Base-by-base conservation (phyloP, 1,284 basidiomycete genomes). In the Trichosporon sp. region DNA sequence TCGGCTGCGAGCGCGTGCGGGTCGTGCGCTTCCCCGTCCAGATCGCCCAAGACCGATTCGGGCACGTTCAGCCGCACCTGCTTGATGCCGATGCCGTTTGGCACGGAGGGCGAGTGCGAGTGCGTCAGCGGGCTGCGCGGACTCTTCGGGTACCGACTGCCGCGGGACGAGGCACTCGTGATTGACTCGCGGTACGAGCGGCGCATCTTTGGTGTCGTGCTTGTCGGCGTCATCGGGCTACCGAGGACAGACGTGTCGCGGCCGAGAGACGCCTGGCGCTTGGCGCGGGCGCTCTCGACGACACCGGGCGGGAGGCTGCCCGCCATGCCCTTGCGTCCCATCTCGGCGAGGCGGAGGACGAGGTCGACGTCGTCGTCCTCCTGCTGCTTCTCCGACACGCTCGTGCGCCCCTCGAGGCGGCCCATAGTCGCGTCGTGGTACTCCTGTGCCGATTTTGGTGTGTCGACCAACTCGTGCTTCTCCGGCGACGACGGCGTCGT, bases 301-400 rank as follows among this genome's bases (percentile, higher is more conserved):
- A 63, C 31, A 32, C 59, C 59, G 4, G 59, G 59, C 32, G 59
- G 59, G 12, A 63, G 59, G 16, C 31, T n/a, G 59, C 59, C 59
- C 1, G 31, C 31, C 59, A 63, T 63, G 59, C 59, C 59, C 59
- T 63, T 63, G 59, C 59, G 59, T 11, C 59, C 59, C 59, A 63
- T 63, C 59, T 63, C 59, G 59, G 59, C 59, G 32, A 63, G 59
- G 59, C 59, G 59, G 32, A 63, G 59, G 16, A 63, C 59, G 59
- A 63, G 59, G 32, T 63, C 31, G 31, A 63, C 59, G 35, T 63
- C 31, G 32, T 63, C 59, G 14, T 35, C 59, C 14, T 63, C 31
- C 16, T 4, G 31, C 10, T 35, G 31, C 31, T 63, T n/a, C 31
- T 16, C 31, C 14, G 59, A 35, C 32, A 51, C 16, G n/a, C 31